phyloP scores from a whole-genome alignment of 2,329 filamentous ascomycete genomes.

The Trichoderma polysporum region DNA sequence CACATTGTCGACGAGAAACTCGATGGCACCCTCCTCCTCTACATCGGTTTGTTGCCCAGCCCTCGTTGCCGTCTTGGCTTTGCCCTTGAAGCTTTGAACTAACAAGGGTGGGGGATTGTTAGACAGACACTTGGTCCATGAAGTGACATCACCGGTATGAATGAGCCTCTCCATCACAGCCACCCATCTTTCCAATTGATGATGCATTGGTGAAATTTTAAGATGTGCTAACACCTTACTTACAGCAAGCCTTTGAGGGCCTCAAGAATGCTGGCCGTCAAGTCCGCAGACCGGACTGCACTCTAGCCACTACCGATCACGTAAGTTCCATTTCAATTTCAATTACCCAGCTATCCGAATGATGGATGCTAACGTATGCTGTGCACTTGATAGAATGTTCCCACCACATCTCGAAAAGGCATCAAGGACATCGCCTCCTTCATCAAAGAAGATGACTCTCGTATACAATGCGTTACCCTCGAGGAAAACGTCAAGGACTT shows the following conservation, averaged over 20 bases:
- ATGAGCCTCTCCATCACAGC: not conserved
- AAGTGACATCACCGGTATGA: conserved; percentile 91
- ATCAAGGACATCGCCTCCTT: conserved; percentile 94
- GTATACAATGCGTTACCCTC: conserved; percentile 89
- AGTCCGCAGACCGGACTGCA: conserved; percentile 94
- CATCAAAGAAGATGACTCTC: conserved; percentile 90
- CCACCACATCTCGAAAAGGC: conserved; percentile 84
- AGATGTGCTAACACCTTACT: not conserved
- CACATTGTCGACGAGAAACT: conserved; percentile 95
- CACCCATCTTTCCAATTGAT: not conserved
- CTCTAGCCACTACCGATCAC: conserved; percentile 93
- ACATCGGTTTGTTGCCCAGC: conserved; percentile 70
- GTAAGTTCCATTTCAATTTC: too few relatives aligned
- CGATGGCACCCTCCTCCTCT: conserved; percentile 87
- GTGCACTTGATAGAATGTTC: conserved; percentile 69
- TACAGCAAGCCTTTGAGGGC: conserved; percentile 93
- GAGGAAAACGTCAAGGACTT: conserved; percentile 98
- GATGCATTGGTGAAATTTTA: not conserved
- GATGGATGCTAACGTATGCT: conserved; percentile 13
- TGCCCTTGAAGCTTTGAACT: not conserved
- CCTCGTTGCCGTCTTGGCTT: not conserved
- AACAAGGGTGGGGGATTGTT: conserved; percentile 20
- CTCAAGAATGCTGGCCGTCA: conserved; percentile 83
- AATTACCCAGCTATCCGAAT: not conserved
- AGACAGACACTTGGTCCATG: conserved; percentile 96